phyloP scores from a whole-genome alignment of 2,329 filamentous ascomycete genomes.

The Diaporthe aspalathi region DNA sequence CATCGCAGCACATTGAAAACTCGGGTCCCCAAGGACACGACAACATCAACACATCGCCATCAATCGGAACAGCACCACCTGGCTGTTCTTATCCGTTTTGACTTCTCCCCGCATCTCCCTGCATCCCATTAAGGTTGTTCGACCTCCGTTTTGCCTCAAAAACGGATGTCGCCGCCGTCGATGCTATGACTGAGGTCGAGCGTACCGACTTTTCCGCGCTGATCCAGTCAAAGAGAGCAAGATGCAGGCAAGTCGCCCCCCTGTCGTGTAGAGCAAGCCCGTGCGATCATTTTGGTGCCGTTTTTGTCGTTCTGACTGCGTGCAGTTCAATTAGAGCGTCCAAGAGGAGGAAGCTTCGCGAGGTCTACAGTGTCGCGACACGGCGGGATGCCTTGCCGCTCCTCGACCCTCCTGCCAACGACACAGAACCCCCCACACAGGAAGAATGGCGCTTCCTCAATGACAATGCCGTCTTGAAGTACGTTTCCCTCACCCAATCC shows the following conservation, averaged over 20 bases:
- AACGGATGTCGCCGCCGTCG: slow-evolving; percentile 77
- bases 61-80: slow-evolving; percentile 50
- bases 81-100: slow-evolving; percentile 51
- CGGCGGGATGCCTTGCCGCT: slow-evolving; percentile 72
- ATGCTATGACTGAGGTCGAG: slow-evolving; percentile 79
- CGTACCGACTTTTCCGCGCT: slow-evolving; percentile 73
- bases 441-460: slow-evolving; percentile 68
- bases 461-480: slow-evolving; percentile 70
- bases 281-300: slow-evolving; percentile 61
- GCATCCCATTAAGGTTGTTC: slow-evolving; percentile 49
- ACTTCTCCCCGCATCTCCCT: slow-evolving; percentile 48
- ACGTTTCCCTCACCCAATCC: slow-evolving; percentile 51
- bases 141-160: slow-evolving; percentile 69
- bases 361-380: slow-evolving; percentile 85
- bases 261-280: slow-evolving; percentile 60
- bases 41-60: slow-evolving; percentile 38
- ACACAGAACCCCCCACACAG: slow-evolving; percentile 64
- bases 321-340: slow-evolving; percentile 79
- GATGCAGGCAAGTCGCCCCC: slow-evolving; percentile 66
- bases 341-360: slow-evolving; percentile 90
- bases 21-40: slow-evolving; percentile 36
- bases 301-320: slow-evolving; percentile 57
- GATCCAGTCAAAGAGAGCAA: slow-evolving; percentile 73
- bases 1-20: slow-evolving; percentile 37
- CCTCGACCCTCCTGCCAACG: slow-evolving; percentile 66